Conservation (phyloP, 106 monocot genomes). For the Dioscorea zingiberensis region DNA sequence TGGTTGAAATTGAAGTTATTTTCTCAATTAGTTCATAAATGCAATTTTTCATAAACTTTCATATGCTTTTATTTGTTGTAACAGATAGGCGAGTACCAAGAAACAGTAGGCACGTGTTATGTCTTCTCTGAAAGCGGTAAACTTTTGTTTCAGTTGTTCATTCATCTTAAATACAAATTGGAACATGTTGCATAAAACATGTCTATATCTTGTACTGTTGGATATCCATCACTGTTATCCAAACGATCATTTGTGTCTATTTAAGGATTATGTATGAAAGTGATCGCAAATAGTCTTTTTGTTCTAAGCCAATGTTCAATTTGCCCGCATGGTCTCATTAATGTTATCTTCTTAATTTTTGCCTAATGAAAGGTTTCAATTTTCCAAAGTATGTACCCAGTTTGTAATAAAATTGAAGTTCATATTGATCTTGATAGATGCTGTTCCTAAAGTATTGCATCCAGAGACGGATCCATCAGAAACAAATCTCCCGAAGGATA, state of each 20-base stretch:
- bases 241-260: too few species aligned
- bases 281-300: too few species aligned
- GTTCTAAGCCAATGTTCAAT: too few species aligned
- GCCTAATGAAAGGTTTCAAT: too few species aligned
- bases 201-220: too few species aligned
- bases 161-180: too few species aligned
- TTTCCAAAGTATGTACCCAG: background rate
- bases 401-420: background rate
- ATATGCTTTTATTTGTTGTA: background rate
- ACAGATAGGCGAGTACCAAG: conserved; percentile 69
- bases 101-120: conserved; percentile 57
- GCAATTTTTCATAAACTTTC: background rate
- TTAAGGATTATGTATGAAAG: too few species aligned
- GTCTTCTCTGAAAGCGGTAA: conserved; percentile 54
- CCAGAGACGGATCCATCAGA: conserved; percentile 25
- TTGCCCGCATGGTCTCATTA: too few species aligned
- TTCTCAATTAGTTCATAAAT: background rate
- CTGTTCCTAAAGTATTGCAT: background rate
- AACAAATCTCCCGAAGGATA: conserved; percentile 16
- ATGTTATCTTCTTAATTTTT: too few species aligned
- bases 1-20: background rate
- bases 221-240: too few species aligned
- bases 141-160: too few species aligned
- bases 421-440: conserved; percentile 13
- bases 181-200: too few species aligned